These are phyloP conservation scores for Fomitopsis betulina DNA, from an alignment of 1,284 basidiomycete species.

Conservation along the genomic window DNA sequence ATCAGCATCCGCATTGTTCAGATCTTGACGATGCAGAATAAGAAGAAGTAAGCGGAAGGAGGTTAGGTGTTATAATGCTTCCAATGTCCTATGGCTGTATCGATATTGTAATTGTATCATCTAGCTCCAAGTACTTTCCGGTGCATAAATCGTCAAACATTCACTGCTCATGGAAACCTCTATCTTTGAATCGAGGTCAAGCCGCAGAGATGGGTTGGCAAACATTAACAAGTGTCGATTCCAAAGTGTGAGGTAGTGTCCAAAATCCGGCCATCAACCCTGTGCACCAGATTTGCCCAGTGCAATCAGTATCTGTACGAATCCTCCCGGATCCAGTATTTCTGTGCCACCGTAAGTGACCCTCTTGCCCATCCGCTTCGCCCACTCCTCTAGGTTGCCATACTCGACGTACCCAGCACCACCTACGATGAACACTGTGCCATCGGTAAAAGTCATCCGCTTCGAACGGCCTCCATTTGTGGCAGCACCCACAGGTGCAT, in stretches of 20 bases:
- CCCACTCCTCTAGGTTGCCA: conserved; percentile 94
- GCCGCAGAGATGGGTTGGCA: no score
- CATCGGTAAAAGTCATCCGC: conserved; percentile 85
- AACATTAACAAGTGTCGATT: not conserved
- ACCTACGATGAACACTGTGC: conserved; percentile 93
- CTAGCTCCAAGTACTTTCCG: not conserved
- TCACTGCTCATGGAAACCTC: not conserved
- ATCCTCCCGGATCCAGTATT: conserved; percentile 85
- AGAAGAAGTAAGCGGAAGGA: conserved; percentile 33
- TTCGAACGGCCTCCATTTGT: conserved; percentile 44
- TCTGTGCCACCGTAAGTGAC: conserved; percentile 97
- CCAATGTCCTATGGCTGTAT: not conserved
- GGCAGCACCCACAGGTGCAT: conserved; percentile 34
- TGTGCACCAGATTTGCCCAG: conserved; percentile 45
- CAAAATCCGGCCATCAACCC: conserved; percentile 4
- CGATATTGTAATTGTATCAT: not conserved
- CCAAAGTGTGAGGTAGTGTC: not conserved
- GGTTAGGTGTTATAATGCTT: not conserved
- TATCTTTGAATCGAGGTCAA: not conserved
- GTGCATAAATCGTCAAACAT: not conserved
- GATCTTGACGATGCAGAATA: conserved; percentile 67
- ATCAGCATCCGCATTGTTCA: conserved; percentile 82
- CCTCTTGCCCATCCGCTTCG: conserved; percentile 70
- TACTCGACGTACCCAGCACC: conserved; percentile 98
- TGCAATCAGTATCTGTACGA: conserved; percentile 65